phyloP scores from a whole-genome alignment of 768 basidiomycete species.

The Lactarius hatsudake region DNA sequence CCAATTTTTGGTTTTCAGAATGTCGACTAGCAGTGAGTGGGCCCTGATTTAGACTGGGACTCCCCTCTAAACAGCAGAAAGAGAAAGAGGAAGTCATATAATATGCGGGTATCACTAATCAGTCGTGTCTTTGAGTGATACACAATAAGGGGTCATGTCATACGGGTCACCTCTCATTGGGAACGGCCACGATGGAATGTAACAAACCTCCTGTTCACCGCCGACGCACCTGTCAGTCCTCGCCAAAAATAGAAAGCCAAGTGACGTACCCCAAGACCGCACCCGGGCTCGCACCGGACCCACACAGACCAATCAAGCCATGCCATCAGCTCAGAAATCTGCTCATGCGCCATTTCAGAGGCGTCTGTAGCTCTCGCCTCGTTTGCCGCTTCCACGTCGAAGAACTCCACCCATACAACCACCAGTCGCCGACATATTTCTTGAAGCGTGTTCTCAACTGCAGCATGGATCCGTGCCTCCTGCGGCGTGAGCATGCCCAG shows the following conservation, averaged over 20 bases:
- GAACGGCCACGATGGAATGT: constrained; percentile 29
- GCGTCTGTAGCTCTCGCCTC: neutral
- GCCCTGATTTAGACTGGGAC: too few relatives aligned
- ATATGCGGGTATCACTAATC: too few relatives aligned
- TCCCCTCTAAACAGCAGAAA: too few relatives aligned
- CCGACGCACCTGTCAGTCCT: neutral
- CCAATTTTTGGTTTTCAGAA: too few relatives aligned
- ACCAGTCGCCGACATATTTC: constrained; percentile 25
- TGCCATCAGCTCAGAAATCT: constrained; percentile 21
- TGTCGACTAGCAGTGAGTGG: too few relatives aligned
- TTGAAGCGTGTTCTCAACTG: constrained; percentile 9
- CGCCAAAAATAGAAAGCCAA: too few relatives aligned
- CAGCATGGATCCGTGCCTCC: constrained; percentile 20
- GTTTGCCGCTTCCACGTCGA: constrained; percentile 24
- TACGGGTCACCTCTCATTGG: neutral
- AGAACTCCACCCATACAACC: constrained; percentile 25
- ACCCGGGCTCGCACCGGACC: constrained; percentile 24
- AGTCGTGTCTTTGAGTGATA: neutral
- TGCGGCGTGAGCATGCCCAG: constrained; percentile 22
- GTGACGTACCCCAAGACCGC: constrained; percentile 24
- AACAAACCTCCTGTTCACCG: constrained; percentile 17
- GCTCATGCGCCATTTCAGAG: neutral
- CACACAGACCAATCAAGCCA: constrained; percentile 30
- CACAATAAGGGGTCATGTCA: neutral
- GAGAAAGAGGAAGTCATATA: too few relatives aligned